phyloP scores from a whole-genome alignment of 2,329 filamentous ascomycete species.

The Verticillium isaacii region DNA sequence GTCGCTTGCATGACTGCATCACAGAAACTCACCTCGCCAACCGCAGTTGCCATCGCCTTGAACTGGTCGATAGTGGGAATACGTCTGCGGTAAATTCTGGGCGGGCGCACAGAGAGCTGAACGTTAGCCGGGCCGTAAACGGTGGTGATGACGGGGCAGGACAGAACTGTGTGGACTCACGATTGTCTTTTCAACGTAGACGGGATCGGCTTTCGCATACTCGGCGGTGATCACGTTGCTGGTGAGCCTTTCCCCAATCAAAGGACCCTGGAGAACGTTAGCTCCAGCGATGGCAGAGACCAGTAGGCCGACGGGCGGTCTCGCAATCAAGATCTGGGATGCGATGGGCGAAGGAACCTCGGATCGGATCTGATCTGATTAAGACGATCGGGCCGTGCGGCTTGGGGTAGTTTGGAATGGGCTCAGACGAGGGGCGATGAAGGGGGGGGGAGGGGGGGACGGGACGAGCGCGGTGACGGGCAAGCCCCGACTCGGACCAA shows the following conservation, averaged over 20 bases:
- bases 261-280: constrained; percentile 59
- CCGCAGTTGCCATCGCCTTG: constrained; percentile 94
- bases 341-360: not conserved
- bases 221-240: constrained; percentile 76
- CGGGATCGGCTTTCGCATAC: constrained; percentile 81
- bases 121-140: constrained; percentile 6
- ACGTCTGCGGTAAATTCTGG: constrained; percentile 75
- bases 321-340: not conserved
- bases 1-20: not conserved
- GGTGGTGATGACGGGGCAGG: constrained; percentile 1
- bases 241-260: constrained; percentile 73
- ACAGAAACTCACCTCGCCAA: constrained; percentile 76
- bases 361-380: not conserved
- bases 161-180: constrained; percentile 46
- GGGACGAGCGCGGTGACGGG: not conserved
- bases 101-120: not conserved
- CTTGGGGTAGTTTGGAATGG: not conserved
- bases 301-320: not conserved
- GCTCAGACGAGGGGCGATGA: not conserved
- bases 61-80: constrained; percentile 82
- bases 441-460: not conserved
- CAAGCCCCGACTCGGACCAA: not conserved
- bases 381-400: not conserved
- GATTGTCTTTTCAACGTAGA: constrained; percentile 81
- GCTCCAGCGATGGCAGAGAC: constrained; percentile 15